Percentiles rank a stretch among this genome's conserved stretches.
Conservation (phyloP, 345 rosid species). For the Lumnitzera racemosa region DNA sequence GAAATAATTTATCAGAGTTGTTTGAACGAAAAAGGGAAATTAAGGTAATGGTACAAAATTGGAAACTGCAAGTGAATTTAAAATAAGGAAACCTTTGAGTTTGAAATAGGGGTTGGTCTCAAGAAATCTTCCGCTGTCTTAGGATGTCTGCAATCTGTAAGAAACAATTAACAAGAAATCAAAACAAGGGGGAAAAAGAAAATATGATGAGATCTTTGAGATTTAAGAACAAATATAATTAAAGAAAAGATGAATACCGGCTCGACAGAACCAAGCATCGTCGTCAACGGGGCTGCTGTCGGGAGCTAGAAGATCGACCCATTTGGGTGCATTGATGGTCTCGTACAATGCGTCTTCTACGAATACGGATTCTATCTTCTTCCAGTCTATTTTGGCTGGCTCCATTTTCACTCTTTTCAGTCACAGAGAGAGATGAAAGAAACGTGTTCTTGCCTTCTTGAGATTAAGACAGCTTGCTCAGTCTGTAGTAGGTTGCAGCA, state of each 20-base stretch:
- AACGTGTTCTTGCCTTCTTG: neutral
- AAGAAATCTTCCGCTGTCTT: conserved; percentile 68
- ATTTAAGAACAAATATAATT: neutral
- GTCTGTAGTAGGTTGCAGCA: neutral
- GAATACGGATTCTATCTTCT: conserved; percentile 59
- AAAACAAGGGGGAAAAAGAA: neutral
- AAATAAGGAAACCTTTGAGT: conserved; percentile 10
- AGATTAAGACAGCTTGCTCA: neutral
- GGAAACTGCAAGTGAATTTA: neutral
- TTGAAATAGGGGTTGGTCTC: conserved; percentile 36
- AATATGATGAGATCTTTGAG: neutral
- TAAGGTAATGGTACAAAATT: no score
- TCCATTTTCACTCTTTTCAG: conserved; percentile 35
- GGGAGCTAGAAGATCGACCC: conserved; percentile 65
- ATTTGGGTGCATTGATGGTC: conserved; percentile 77
- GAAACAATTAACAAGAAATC: neutral
- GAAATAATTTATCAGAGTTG: neutral
- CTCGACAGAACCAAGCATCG: conserved; percentile 79
- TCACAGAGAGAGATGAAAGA: neutral
- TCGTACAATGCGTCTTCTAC: conserved; percentile 67
- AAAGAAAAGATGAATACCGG: conserved; percentile 31
- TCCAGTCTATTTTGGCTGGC: conserved; percentile 94
- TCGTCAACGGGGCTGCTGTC: conserved; percentile 25
- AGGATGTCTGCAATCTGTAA: conserved; percentile 79
- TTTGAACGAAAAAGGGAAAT: neutral